A percentile compares a stretch with the other conserved stretches of the same genome.
phyloP scores from a whole-genome alignment of 208 protist genomes.

The Trypanosomatidae sp. region DNA sequence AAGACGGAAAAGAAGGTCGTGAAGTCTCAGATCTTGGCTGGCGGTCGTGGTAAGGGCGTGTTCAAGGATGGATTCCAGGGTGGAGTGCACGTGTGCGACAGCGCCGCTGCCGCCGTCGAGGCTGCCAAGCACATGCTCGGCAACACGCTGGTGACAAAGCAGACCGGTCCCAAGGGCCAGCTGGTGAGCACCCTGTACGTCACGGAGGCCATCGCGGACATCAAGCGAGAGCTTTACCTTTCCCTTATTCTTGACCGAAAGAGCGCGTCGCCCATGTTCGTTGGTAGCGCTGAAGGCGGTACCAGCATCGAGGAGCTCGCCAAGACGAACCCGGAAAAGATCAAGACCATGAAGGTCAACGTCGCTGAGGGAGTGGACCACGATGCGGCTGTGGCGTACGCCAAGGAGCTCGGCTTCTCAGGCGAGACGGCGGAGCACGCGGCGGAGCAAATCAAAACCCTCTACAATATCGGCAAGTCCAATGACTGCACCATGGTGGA shows the following conservation, averaged over 20 bases:
- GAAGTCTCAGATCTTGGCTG: slow-evolving; percentile 99
- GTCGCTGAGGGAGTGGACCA: slow-evolving; percentile 92
- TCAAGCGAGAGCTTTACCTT: slow-evolving; percentile 98
- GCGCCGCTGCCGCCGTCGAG: slow-evolving; percentile 80
- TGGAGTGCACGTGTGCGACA: slow-evolving; percentile 90
- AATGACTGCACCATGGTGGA: slow-evolving; percentile 98
- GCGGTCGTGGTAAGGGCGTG: slow-evolving; percentile 98
- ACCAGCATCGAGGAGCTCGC: slow-evolving; percentile 99
- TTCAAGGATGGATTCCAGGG: slow-evolving; percentile 98
- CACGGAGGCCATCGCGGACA: slow-evolving; percentile 87
- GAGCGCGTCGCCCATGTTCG: slow-evolving; percentile 91
- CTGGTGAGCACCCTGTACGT: slow-evolving; percentile 91
- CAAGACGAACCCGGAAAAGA: slow-evolving; percentile 93
- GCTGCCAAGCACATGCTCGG: slow-evolving; percentile 97
- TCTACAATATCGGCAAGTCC: slow-evolving; percentile 98
- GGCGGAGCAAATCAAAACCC: slow-evolving; percentile 91
- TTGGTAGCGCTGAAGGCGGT: slow-evolving; percentile 95
- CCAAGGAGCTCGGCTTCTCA: slow-evolving; percentile 91
- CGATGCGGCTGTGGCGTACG: slow-evolving; percentile 82
- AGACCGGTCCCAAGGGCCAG: slow-evolving; percentile 96
- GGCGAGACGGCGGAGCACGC: slow-evolving; percentile 78
- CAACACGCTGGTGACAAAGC: slow-evolving; percentile 98
- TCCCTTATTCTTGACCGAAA: slow-evolving; percentile 98
- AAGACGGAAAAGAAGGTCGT: slow-evolving; percentile 95
- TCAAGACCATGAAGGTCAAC: slow-evolving; percentile 95